These are phyloP conservation scores for Pseudogymnoascus sp. DNA, from an alignment of 2,329 filamentous ascomycete genomes.

Conservation along the genomic window DNA sequence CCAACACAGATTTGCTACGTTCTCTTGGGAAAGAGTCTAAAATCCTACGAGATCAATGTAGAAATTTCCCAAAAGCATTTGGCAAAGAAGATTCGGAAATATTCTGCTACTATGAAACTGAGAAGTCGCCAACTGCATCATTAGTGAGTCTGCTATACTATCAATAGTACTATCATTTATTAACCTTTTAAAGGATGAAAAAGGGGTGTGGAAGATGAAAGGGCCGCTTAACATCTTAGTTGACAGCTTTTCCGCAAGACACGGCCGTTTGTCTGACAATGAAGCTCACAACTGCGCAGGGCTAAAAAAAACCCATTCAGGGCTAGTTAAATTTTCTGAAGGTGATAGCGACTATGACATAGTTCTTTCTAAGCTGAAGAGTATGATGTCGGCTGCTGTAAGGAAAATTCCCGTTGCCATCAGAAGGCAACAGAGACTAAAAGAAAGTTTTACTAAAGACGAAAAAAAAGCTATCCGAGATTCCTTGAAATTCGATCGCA, in stretches of 20 bases:
- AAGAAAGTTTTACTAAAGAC: neutral
- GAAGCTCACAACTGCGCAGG: neutral
- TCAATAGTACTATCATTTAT: neutral
- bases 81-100: conserved; percentile 7
- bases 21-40: too few species aligned
- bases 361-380: neutral
- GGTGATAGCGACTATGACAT: neutral
- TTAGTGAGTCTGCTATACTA: neutral
- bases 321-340: conserved; percentile 9
- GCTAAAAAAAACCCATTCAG: conserved; percentile 6
- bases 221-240: neutral
- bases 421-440: neutral
- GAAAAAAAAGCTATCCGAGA: neutral
- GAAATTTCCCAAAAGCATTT: conserved; percentile 12
- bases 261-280: neutral
- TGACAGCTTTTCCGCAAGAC: neutral
- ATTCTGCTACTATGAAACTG: conserved; percentile 15
- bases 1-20: too few species aligned
- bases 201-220: neutral
- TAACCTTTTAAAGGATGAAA: neutral
- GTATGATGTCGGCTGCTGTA: neutral
- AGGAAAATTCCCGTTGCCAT: neutral
- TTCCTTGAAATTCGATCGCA: neutral
- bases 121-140: conserved; percentile 11
- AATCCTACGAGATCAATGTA: too few species aligned